phyloP scores from a whole-genome alignment of 164 flowering plant species.

The Cinnamomum chago region DNA sequence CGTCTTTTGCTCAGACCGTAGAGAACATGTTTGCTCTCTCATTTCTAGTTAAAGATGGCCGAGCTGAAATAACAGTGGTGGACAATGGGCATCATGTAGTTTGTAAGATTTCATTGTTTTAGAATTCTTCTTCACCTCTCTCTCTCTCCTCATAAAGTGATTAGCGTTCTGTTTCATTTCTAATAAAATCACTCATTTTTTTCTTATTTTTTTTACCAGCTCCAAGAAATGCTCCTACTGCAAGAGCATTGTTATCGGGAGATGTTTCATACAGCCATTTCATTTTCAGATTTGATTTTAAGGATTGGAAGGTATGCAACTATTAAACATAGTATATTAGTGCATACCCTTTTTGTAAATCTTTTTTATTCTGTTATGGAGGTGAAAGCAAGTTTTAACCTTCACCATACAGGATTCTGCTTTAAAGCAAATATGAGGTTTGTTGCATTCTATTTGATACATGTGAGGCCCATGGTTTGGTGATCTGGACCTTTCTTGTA shows the following conservation, averaged over 20 bases:
- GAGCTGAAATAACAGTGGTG: slow-evolving; percentile 57
- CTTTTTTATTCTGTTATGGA: too few relatives aligned
- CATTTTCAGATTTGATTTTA: slow-evolving; percentile 76
- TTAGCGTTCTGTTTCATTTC: not conserved
- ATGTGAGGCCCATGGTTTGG: too few relatives aligned
- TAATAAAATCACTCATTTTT: not conserved
- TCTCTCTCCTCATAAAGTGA: not conserved
- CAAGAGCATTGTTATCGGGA: slow-evolving; percentile 45
- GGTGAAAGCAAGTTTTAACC: too few relatives aligned
- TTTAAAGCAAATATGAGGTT: too few relatives aligned
- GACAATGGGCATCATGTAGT: slow-evolving; percentile 58
- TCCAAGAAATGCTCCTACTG: slow-evolving; percentile 85
- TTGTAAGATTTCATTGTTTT: slow-evolving; percentile 41
- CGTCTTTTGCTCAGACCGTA: slow-evolving; percentile 79
- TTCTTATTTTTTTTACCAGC: slow-evolving; percentile 29
- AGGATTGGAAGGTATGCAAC: slow-evolving; percentile 81
- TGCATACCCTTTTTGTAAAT: too few relatives aligned
- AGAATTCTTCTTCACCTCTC: too few relatives aligned
- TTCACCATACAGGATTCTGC: too few relatives aligned
- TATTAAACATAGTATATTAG: too few relatives aligned
- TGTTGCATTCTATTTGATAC: too few relatives aligned
- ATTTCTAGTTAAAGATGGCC: slow-evolving; percentile 84
- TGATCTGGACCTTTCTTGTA: too few relatives aligned
- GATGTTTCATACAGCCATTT: slow-evolving; percentile 70
- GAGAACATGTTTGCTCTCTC: slow-evolving; percentile 91